Evolutionary conservation across 768 basidiomycete species (phyloP).

Genomic region (Tricholoma matsutake): DNA sequence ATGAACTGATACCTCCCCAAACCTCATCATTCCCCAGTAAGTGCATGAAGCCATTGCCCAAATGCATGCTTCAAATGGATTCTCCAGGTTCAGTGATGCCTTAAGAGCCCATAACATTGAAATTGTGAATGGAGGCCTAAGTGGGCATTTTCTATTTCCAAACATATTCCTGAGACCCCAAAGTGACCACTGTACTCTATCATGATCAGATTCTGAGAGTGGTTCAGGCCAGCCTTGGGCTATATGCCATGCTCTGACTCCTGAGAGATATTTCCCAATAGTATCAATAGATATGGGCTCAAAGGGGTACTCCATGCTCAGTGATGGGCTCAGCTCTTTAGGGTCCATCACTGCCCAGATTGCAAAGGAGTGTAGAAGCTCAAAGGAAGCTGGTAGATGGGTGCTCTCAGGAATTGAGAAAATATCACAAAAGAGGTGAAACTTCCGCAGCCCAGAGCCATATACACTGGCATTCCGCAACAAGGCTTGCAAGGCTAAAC

Average conservation of each 20-base stretch:
- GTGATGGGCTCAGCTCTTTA: not conserved
- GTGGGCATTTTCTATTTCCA: no score
- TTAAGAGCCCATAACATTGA: not conserved
- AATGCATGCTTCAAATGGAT: no score
- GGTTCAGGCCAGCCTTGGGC: not conserved
- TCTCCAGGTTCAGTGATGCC: no score
- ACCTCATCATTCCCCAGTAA: no score
- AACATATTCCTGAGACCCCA: no score
- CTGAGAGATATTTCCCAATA: not conserved
- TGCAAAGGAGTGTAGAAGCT: no score
- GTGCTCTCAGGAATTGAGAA: no score
- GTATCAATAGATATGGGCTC: not conserved
- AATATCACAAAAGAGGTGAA: no score
- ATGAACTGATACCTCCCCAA: not conserved
- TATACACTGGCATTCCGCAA: conserved; percentile 2
- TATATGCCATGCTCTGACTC: not conserved
- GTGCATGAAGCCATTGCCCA: no score
- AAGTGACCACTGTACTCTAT: not conserved
- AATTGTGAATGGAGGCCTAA: not conserved
- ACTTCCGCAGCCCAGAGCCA: not conserved
- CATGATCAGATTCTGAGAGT: not conserved
- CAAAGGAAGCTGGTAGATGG: no score
- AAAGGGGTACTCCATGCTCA: not conserved
- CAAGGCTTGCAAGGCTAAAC: not conserved
- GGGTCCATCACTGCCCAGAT: not conserved